These are phyloP conservation scores for Medicago lupulina DNA, from an alignment of 306 rosid genomes.

Conservation along the genomic window DNA sequence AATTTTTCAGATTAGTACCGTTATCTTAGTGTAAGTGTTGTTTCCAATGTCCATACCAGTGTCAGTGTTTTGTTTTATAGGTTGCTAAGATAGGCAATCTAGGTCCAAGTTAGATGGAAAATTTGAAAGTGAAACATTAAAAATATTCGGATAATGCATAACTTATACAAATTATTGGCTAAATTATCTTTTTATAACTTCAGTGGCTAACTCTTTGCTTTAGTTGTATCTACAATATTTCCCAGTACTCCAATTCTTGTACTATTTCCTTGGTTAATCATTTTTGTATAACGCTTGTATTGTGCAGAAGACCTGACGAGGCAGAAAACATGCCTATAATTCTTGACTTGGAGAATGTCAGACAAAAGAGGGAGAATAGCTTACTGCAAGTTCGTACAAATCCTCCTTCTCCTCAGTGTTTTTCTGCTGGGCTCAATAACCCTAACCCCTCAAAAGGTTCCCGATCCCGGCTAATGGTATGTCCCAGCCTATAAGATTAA, in stretches of 20 bases:
- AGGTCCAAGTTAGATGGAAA: neutral
- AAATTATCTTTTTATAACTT: neutral
- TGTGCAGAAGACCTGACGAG: slow-evolving; percentile 62
- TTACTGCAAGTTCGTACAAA: slow-evolving; percentile 72
- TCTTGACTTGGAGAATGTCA: slow-evolving; percentile 58
- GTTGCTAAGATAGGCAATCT: neutral
- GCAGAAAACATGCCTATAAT: slow-evolving; percentile 67
- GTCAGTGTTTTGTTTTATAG: neutral
- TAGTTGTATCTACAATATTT: neutral
- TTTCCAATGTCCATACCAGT: neutral
- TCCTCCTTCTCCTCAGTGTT: slow-evolving; percentile 99
- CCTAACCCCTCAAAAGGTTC: slow-evolving; percentile 53
- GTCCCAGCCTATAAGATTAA: slow-evolving; percentile 10
- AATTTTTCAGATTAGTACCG: neutral
- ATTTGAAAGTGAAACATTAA: neutral
- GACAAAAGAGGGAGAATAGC: slow-evolving; percentile 54
- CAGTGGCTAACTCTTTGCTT: neutral
- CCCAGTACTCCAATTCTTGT: neutral
- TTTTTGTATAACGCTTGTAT: slow-evolving; percentile 29
- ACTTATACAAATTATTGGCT: neutral
- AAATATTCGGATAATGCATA: neutral
- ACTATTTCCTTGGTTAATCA: slow-evolving; percentile 1
- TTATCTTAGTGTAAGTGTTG: neutral
- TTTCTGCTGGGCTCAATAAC: slow-evolving; percentile 63
- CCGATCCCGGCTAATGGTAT: slow-evolving; percentile 72